A percentile compares a stretch with the other conserved stretches of the same genome.
These are phyloP conservation scores for Arthrinium phaeospermum DNA, from an alignment of 2,329 filamentous ascomycete genomes.

Conservation along the genomic window DNA sequence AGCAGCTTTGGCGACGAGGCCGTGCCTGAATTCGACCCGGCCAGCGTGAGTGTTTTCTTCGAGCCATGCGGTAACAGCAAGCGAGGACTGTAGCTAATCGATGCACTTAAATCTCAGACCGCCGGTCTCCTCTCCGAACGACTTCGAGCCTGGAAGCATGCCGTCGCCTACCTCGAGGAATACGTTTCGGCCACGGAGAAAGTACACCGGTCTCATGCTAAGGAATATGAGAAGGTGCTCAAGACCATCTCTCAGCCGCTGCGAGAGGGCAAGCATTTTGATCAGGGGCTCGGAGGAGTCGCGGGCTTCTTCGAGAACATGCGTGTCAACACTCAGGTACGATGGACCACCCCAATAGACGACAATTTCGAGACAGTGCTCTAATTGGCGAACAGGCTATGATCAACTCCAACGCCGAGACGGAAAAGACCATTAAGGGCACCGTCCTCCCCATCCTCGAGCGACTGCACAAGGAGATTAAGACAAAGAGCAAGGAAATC, in stretches of 20 bases:
- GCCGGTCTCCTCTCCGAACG: slow-evolving; percentile 85
- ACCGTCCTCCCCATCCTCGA: slow-evolving; percentile 88
- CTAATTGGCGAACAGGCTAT: slow-evolving; percentile 62
- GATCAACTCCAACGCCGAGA: slow-evolving; percentile 87
- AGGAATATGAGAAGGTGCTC: slow-evolving; percentile 93
- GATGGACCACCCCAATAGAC: slow-evolving; percentile 21
- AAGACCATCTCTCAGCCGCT: slow-evolving; percentile 91
- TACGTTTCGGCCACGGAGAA: slow-evolving; percentile 88
- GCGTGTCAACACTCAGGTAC: slow-evolving; percentile 82
- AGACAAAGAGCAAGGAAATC: slow-evolving; percentile 93
- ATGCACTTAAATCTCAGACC: slow-evolving; percentile 54
- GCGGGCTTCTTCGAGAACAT: slow-evolving; percentile 94
- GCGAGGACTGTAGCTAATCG: slow-evolving; percentile 21
- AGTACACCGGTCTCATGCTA: slow-evolving; percentile 81
- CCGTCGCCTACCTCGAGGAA: slow-evolving; percentile 87
- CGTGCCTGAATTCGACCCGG: slow-evolving; percentile 63
- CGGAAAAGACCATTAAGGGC: slow-evolving; percentile 87
- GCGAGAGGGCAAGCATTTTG: slow-evolving; percentile 91
- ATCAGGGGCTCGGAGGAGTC: slow-evolving; percentile 85
- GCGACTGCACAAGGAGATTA: slow-evolving; percentile 93
- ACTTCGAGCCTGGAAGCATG: slow-evolving; percentile 94
- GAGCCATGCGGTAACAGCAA: slow-evolving; percentile 14
- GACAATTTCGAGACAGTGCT: not conserved
- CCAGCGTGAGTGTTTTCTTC: slow-evolving; percentile 51
- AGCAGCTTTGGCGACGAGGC: slow-evolving; percentile 59